A percentile compares a stretch with the other conserved stretches of the same genome.
Conservation (phyloP, 139 green algal species). For the Chlorella sp. region DNA sequence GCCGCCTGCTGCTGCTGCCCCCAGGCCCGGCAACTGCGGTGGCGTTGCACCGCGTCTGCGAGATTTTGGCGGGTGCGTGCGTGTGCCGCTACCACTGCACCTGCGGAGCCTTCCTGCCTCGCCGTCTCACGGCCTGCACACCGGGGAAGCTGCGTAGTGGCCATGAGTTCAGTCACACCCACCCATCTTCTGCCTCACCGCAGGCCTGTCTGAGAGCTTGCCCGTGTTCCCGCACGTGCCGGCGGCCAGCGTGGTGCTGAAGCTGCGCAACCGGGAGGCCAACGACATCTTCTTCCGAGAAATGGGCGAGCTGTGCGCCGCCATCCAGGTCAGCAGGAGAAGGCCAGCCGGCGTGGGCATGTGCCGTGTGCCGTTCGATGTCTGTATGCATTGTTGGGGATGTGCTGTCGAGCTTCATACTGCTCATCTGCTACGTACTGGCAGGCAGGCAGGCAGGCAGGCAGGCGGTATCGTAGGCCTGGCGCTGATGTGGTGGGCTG, state of each 20-base stretch:
- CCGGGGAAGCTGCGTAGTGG: not conserved
- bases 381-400: no score
- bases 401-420: no score
- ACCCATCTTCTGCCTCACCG: no score
- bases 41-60: conserved; percentile 43
- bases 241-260: conserved; percentile 55
- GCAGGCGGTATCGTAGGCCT: no score
- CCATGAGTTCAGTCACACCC: no score
- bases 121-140: not conserved
- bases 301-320: conserved; percentile 44
- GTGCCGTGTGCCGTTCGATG: no score
- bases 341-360: no score
- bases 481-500: no score
- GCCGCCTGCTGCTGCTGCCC: conserved; percentile 65
- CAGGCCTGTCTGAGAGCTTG: conserved; percentile 41
- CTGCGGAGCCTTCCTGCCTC: no score
- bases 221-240: conserved; percentile 41
- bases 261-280: conserved; percentile 48
- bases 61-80: conserved; percentile 32
- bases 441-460: no score
- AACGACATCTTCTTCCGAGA: conserved; percentile 57
- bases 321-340: not conserved
- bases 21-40: conserved; percentile 48
- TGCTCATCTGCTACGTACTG: no score
- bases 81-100: no score